A percentile compares a stretch with the other conserved stretches of the same genome.
These are phyloP conservation scores for Oryza punctata DNA, from an alignment of 176 grass and related monocot species.

Conservation along the genomic window DNA sequence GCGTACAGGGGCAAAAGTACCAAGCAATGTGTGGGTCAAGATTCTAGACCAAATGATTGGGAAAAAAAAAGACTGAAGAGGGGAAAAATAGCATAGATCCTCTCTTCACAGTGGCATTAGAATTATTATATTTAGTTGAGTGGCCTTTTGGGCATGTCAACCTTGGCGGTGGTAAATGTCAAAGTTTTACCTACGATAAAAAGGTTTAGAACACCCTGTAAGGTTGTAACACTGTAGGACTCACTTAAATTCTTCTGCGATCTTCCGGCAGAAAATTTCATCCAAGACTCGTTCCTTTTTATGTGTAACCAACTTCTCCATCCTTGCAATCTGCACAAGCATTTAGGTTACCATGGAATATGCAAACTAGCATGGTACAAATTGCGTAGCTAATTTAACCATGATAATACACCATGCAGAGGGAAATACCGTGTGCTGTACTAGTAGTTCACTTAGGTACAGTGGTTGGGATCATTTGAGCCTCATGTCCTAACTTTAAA, in stretches of 20 bases:
- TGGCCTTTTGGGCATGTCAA: not conserved
- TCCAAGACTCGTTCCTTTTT: slow-evolving; percentile 42
- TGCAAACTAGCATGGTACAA: slow-evolving; percentile 1
- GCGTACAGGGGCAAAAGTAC: not conserved
- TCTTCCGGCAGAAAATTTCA: slow-evolving; percentile 47
- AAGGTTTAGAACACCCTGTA: not conserved
- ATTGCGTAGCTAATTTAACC: not conserved
- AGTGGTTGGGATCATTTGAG: not conserved
- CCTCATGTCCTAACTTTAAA: not conserved
- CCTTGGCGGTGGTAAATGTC: not conserved
- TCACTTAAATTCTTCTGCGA: slow-evolving; percentile 69
- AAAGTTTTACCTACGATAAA: slow-evolving; percentile 1
- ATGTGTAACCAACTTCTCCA: slow-evolving; percentile 50
- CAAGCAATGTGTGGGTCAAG: not conserved
- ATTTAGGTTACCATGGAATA: slow-evolving; percentile 21
- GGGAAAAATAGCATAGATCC: not conserved
- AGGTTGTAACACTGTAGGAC: not conserved
- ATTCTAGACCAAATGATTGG: not conserved
- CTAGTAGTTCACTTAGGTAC: not conserved
- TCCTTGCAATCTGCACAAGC: slow-evolving; percentile 47
- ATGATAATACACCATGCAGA: too few species aligned
- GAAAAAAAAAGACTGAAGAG: not conserved
- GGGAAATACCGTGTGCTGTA: not conserved
- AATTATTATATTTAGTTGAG: not conserved
- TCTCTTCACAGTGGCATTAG: not conserved